These are phyloP conservation scores for Beauveria scarabaeidicola DNA, from an alignment of 2,329 filamentous ascomycete species.

Conservation along the genomic window DNA sequence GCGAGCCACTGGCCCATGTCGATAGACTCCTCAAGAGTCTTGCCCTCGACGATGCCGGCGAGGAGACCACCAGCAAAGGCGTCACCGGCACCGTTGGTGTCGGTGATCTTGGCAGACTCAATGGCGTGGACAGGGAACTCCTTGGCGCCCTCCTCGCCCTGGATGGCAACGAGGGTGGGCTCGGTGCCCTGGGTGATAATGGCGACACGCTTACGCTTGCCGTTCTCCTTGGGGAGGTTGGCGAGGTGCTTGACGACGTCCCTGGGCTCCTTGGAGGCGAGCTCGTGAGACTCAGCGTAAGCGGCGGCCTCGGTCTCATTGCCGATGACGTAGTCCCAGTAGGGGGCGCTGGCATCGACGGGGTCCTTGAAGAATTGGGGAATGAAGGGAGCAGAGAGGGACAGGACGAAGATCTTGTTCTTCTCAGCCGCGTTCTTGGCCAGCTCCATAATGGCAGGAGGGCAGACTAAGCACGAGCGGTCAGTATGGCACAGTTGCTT, in stretches of 20 bases:
- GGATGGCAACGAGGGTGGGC: slow-evolving; percentile 75
- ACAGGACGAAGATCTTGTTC: slow-evolving; percentile 89
- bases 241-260: slow-evolving; percentile 82
- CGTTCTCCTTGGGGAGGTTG: slow-evolving; percentile 86
- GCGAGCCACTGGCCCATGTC: slow-evolving; percentile 97
- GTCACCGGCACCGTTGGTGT: slow-evolving; percentile 95
- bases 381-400: slow-evolving; percentile 92
- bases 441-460: slow-evolving; percentile 79
- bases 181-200: slow-evolving; percentile 94
- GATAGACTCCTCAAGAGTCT: slow-evolving; percentile 67
- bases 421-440: slow-evolving; percentile 80
- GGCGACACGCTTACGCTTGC: slow-evolving; percentile 70
- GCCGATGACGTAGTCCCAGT: slow-evolving; percentile 93
- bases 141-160: slow-evolving; percentile 61
- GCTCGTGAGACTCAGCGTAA: slow-evolving; percentile 74
- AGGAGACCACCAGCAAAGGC: slow-evolving; percentile 93
- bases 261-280: slow-evolving; percentile 67
- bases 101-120: slow-evolving; percentile 69
- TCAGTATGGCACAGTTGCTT: background rate
- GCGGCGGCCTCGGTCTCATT: slow-evolving; percentile 92
- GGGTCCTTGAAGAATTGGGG: slow-evolving; percentile 96
- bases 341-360: slow-evolving; percentile 75
- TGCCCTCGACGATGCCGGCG: slow-evolving; percentile 79
- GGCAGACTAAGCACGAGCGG: slow-evolving; percentile 55
- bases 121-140: slow-evolving; percentile 78